Evolutionary conservation across 352 stramenopile genomes (phyloP), one percentile per base, ranked within the genome.

Genomic region (Pythium grandisporangium): DNA sequence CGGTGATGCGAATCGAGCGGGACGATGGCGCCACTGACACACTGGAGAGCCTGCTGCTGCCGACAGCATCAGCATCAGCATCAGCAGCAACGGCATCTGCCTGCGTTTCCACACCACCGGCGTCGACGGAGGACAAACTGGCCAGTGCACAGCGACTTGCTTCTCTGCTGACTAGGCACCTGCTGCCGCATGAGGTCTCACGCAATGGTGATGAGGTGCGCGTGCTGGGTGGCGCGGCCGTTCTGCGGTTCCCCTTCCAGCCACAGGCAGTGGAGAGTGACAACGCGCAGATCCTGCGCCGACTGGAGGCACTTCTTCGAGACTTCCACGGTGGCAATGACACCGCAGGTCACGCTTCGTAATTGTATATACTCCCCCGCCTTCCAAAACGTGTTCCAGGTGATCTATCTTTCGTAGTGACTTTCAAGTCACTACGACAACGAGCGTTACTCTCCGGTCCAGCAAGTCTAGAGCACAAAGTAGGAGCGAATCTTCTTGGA

Each of bases 401-500:
- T n/a, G n/a, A n/a, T n/a, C n/a, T n/a, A n/a, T n/a, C n/a, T n/a
- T n/a, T n/a, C n/a, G n/a, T n/a, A n/a, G n/a, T n/a, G n/a, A n/a
- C n/a, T n/a, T n/a, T n/a, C n/a, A n/a, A n/a, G n/a, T n/a, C n/a
- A n/a, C n/a, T n/a, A n/a, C n/a, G n/a, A n/a, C n/a, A n/a, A n/a
- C n/a, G n/a, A n/a, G n/a, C n/a, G n/a, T n/a, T n/a, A n/a, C n/a
- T n/a, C n/a, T n/a, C n/a, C n/a, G n/a, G n/a, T n/a, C n/a, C n/a
- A n/a, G 36, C 42, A 38, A 20, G 7, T 30, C 53, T 72, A 84
- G 27, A 81, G 34, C 21, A 87, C 64, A 59, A 87, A 87, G 38
- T 84, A 88, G 30, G 76, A 84, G 12, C 76, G 70, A 22, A 86
- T 73, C 46, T 89, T 89, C 53, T 83, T 86, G 30, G 70, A 49